Evolutionary conservation across 768 basidiomycete species (phyloP).

Genomic region (Crepidotus variabilis): DNA sequence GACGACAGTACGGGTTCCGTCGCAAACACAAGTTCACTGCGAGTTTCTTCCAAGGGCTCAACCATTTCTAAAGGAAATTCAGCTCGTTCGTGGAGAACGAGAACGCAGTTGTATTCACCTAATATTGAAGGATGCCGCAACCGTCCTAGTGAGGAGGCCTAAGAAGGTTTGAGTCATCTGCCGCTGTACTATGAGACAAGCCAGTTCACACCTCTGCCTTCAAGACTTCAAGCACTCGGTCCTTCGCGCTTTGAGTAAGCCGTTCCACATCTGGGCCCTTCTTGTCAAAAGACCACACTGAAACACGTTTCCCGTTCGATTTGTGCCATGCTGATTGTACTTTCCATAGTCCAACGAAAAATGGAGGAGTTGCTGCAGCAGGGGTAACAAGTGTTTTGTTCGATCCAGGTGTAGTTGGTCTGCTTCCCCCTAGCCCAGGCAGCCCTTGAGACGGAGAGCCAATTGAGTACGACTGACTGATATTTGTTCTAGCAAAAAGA

Average conservation of each 20-base stretch:
- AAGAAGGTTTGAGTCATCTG: constrained; percentile 8
- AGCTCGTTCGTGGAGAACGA: constrained; percentile 5
- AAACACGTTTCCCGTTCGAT: constrained; percentile 85
- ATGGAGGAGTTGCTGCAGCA: constrained; percentile 43
- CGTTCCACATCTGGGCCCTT: constrained; percentile 69
- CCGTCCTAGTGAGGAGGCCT: constrained; percentile 83
- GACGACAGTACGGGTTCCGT: constrained; percentile 89
- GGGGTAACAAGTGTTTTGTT: constrained; percentile 30
- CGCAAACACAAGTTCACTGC: constrained; percentile 86
- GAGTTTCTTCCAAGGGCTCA: constrained; percentile 92
- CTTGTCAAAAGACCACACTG: constrained; percentile 93
- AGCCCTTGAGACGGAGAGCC: constrained; percentile 33
- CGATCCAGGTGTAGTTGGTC: constrained; percentile 46
- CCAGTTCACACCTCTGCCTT: constrained; percentile 75
- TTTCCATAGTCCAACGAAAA: constrained; percentile 83
- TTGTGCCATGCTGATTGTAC: constrained; percentile 87
- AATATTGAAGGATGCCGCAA: constrained; percentile 92
- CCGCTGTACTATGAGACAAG: constrained; percentile 7
- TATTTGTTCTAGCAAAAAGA: constrained; percentile 77
- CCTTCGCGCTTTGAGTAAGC: constrained; percentile 58
- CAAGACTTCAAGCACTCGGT: constrained; percentile 76
- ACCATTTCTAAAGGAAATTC: constrained; percentile 72
- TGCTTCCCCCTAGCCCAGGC: constrained; percentile 24
- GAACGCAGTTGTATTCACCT: constrained; percentile 37
- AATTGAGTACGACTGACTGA: constrained; percentile 77